phyloP scores from a whole-genome alignment of 225 moss, liverwort and hornwort genomes.

The Thuidium tamariscinum region DNA sequence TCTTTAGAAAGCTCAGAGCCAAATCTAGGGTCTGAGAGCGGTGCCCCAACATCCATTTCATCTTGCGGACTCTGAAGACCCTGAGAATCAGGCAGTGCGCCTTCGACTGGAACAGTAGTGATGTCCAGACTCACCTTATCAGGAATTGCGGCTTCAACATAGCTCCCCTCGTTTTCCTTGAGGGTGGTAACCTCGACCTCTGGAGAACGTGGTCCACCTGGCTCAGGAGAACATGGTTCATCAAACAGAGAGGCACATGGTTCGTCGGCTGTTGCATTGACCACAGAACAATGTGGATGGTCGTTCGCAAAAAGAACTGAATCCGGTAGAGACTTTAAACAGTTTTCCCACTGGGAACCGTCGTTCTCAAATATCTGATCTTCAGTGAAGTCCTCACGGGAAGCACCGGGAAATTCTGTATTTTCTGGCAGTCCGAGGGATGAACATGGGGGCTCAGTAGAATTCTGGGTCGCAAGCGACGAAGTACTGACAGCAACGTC shows the following conservation, averaged over 20 bases:
- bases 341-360: no score
- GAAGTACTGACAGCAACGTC: no score
- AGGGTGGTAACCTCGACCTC: background rate
- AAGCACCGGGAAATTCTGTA: background rate
- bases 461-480: background rate
- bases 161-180: no score
- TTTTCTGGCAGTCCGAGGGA: background rate
- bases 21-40: background rate
- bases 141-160: background rate
- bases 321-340: background rate
- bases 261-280: background rate
- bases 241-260: background rate
- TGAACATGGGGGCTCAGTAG: background rate
- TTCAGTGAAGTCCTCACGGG: background rate
- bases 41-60: background rate
- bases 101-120: background rate
- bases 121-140: background rate
- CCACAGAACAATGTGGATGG: background rate
- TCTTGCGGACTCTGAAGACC: background rate
- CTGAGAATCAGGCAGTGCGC: background rate
- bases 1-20: background rate
- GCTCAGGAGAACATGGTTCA: background rate
- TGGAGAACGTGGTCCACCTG: background rate
- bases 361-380: no score
- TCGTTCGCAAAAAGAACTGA: background rate